Evolutionary conservation across 1,139 yeast genomes (phyloP).

Genomic region (Maudiozyma humilis): DNA sequence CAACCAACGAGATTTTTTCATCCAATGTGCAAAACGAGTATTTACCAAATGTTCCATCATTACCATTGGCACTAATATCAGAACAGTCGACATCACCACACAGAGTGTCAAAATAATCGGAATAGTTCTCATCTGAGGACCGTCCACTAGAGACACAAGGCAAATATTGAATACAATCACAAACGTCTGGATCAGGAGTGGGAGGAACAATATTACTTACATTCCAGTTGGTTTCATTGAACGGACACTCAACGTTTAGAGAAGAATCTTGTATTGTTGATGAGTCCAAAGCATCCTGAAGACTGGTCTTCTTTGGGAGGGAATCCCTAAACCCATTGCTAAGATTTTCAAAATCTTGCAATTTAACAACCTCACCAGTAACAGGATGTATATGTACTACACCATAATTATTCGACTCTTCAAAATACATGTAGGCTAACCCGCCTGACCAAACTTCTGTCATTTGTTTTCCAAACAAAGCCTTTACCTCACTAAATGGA

Average conservation of each 20-base stretch:
- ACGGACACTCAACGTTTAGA: constrained; percentile 8
- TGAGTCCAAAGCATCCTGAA: constrained; percentile 28
- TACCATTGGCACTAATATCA: constrained; percentile 43
- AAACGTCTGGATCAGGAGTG: constrained; percentile 46
- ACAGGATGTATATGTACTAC: constrained; percentile 46
- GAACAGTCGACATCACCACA: constrained; percentile 47
- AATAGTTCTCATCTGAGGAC: constrained; percentile 31
- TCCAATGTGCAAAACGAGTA: constrained; percentile 46
- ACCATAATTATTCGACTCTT: constrained; percentile 76
- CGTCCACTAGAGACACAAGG: constrained; percentile 42
- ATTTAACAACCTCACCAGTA: constrained; percentile 39
- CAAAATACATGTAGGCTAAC: constrained; percentile 80
- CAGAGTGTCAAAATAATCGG: constrained; percentile 37
- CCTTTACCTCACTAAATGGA: constrained; percentile 60
- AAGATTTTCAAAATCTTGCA: constrained; percentile 38
- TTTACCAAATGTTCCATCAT: constrained; percentile 46
- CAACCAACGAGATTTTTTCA: constrained; percentile 46
- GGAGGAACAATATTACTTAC: constrained; percentile 43
- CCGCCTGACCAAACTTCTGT: constrained; percentile 88
- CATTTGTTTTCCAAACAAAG: constrained; percentile 55
- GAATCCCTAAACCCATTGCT: constrained; percentile 32
- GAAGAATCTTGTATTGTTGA: neutral
- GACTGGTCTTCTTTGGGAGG: constrained; percentile 31
- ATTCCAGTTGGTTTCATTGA: constrained; percentile 32
- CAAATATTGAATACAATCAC: constrained; percentile 47